phyloP scores from a whole-genome alignment of 2,329 filamentous ascomycete species.

The Plectosphaerella plurivora region DNA sequence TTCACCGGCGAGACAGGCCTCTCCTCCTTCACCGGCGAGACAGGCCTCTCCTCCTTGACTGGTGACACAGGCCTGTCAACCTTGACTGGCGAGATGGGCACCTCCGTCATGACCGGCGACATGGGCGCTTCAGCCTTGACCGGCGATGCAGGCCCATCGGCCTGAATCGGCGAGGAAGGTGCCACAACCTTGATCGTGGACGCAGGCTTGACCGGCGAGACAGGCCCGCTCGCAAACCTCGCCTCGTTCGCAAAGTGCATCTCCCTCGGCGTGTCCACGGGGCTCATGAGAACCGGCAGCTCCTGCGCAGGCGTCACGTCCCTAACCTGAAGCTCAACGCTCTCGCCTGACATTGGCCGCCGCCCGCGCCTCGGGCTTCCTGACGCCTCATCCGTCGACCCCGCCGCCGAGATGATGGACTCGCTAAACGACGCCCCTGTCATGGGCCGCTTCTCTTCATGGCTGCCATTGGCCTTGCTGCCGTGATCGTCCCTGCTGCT shows the following conservation, averaged over 20 bases:
- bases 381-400: conserved; percentile 8
- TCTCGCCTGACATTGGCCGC: neutral
- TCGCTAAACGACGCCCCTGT: conserved; percentile 40
- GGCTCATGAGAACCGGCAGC: neutral
- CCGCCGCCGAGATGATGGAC: conserved; percentile 35
- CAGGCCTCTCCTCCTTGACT: neutral
- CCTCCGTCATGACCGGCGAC: neutral
- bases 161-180: too few relatives aligned
- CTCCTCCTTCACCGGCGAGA: neutral
- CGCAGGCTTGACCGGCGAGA: too few relatives aligned
- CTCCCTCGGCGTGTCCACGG: neutral
- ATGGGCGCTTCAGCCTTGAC: neutral
- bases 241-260: neutral
- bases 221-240: neutral
- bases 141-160: too few relatives aligned
- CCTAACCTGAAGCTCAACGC: neutral
- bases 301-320: neutral
- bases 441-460: conserved; percentile 19
- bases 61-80: too few relatives aligned
- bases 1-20: neutral
- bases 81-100: neutral
- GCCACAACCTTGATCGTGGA: too few relatives aligned
- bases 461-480: conserved; percentile 1
- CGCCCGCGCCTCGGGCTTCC: conserved; percentile 1
- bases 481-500: neutral